Evolutionary conservation across 208 protist species (phyloP), one percentile per base, ranked within the genome.

Genomic region (Leptomonas pyrrhocoris): DNA sequence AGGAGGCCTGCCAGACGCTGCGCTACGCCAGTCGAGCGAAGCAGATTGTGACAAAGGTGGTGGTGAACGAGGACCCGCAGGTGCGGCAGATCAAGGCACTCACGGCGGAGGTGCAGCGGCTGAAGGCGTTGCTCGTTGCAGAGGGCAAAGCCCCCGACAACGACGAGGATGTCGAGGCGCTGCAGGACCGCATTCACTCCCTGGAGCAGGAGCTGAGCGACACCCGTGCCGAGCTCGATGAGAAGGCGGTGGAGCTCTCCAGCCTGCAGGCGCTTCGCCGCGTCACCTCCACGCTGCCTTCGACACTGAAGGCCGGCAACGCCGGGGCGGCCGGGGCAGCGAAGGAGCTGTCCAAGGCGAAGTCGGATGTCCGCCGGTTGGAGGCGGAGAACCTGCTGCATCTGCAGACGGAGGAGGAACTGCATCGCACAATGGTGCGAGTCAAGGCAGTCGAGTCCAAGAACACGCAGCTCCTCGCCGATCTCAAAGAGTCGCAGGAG

Each of bases 21-120:
- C 88, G 92, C 38, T 98, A 97, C 82, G 95, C 93, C 23, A 86
- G 78, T 8, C 79, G 93, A 0, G 96, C 94, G 0, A 96, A 96
- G 79, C 84, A 94, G 61, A 98, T 99, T 54, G 87, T 97, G 21
- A 98, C 92, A 21, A 86, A 84, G 19, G 93, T 93, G 11, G 76
- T 91, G 19, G 74, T 98, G 16, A 98, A 98, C 77, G 95, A 97
- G 59, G 94, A 98, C 72, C 89, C 96, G 31, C 90, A 97, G 72
- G 83, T 81, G 58, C 78, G 81, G 15, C 84, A 88, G 68, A 94
- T 96, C 45, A 81, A 82, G 42, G 60, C 77, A 50, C 78, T 96
- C n/a, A 81, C 82, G 1, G 75, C 71, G 2, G 88, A 96, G 77
- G 85, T 96, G 54, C 63, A 83, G 60, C 81, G 88, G 2, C 75